A percentile compares a stretch with the other conserved stretches of the same genome.
Evolutionary conservation across 768 basidiomycete species (phyloP).

Genomic region (Fomitopsis serialis): DNA sequence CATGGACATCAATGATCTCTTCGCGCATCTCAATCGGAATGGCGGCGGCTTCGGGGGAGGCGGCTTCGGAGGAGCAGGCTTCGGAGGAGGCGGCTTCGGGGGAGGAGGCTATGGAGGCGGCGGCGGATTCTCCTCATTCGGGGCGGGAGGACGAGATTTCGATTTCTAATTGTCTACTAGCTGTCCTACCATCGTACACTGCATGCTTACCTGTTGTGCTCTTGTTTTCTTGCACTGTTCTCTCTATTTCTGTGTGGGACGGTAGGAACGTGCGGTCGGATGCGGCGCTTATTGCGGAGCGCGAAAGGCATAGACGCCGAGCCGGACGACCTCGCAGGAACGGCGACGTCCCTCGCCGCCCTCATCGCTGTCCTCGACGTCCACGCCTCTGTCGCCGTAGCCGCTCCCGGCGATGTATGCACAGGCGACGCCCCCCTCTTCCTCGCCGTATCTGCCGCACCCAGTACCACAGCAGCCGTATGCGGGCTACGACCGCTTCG

Average conservation of each 20-base stretch:
- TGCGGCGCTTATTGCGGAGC: too few relatives aligned
- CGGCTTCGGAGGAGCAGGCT: not conserved
- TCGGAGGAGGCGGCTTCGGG: not conserved
- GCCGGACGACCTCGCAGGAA: too few relatives aligned
- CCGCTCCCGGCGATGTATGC: conserved; percentile 23
- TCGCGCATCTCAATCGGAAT: conserved; percentile 56
- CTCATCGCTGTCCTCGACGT: conserved; percentile 5
- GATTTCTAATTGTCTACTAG: too few relatives aligned
- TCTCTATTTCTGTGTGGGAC: too few relatives aligned
- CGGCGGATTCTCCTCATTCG: conserved; percentile 4
- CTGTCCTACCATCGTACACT: too few relatives aligned
- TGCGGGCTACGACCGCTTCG: conserved; percentile 5
- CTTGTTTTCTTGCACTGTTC: too few relatives aligned
- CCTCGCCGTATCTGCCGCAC: conserved; percentile 19
- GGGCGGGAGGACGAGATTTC: not conserved
- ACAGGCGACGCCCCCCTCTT: conserved; percentile 14
- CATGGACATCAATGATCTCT: conserved; percentile 58
- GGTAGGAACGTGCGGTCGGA: too few relatives aligned
- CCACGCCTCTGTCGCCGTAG: not conserved
- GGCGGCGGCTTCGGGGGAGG: conserved; percentile 16
- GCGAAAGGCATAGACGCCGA: too few relatives aligned
- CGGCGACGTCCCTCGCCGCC: not conserved
- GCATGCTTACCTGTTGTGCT: too few relatives aligned
- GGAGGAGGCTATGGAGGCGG: conserved; percentile 8
- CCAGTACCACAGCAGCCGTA: conserved; percentile 15